These are phyloP conservation scores for Ilyonectria destructans DNA, from an alignment of 2,329 filamentous ascomycete genomes.

Conservation along the genomic window DNA sequence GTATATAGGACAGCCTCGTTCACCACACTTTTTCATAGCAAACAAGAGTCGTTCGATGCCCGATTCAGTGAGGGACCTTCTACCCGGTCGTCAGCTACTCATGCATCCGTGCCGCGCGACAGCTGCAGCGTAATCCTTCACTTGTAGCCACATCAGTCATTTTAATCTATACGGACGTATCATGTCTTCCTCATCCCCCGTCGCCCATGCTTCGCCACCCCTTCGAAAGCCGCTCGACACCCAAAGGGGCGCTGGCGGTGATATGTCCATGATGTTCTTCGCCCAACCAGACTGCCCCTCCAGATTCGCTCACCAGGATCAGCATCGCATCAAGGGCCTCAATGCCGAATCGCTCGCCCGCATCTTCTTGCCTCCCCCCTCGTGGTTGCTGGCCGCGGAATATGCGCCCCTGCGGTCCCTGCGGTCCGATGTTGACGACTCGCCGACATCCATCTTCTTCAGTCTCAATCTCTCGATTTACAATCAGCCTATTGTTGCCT, in stretches of 20 bases:
- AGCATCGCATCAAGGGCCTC: background rate
- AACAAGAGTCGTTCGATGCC: background rate
- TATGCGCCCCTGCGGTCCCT: background rate
- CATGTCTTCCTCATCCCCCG: background rate
- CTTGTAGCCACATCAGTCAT: background rate
- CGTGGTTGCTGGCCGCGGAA: background rate
- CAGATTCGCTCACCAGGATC: background rate
- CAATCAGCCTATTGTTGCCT: too few species aligned
- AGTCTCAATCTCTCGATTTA: background rate
- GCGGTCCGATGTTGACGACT: background rate
- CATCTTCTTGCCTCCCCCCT: background rate
- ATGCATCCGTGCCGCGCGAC: background rate
- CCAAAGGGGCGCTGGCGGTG: background rate
- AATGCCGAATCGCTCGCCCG: background rate
- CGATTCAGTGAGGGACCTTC: background rate
- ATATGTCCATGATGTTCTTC: conserved; percentile 12
- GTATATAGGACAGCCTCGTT: background rate
- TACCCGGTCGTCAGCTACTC: background rate
- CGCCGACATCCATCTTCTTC: background rate
- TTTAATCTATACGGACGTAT: background rate
- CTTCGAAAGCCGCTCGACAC: conserved; percentile 1
- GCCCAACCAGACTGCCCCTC: background rate
- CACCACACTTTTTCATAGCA: background rate
- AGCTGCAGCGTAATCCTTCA: background rate
- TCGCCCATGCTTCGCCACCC: background rate